phyloP scores from a whole-genome alignment of 345 rosid genomes.

The Sisymbrium irio region DNA sequence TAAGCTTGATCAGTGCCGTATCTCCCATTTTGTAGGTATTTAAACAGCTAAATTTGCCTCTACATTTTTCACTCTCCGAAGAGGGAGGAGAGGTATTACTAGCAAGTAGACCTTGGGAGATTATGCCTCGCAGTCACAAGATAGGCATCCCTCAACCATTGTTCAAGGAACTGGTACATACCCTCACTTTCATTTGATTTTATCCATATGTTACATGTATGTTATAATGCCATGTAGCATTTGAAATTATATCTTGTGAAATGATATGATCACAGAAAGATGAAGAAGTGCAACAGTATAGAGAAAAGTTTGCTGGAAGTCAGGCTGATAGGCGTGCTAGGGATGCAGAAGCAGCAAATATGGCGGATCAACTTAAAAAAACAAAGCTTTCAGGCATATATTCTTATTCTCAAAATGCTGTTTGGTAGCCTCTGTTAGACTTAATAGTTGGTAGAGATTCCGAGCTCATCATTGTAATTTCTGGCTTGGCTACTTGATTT shows the following conservation, averaged over 20 bases:
- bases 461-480: too few species aligned
- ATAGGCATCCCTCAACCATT: slow-evolving; percentile 73
- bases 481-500: not conserved
- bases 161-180: slow-evolving; percentile 71
- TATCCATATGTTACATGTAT: not conserved
- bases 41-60: slow-evolving; percentile 80
- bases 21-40: slow-evolving; percentile 52
- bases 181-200: slow-evolving; percentile 11
- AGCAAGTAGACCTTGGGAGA: slow-evolving; percentile 78
- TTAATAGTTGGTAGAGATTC: too few species aligned
- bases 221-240: not conserved
- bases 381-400: slow-evolving; percentile 60
- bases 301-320: slow-evolving; percentile 80
- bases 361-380: slow-evolving; percentile 56
- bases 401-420: too few species aligned
- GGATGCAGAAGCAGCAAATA: slow-evolving; percentile 50
- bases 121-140: slow-evolving; percentile 66
- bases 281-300: slow-evolving; percentile 59
- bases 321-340: slow-evolving; percentile 72
- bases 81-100: slow-evolving; percentile 61
- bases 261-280: slow-evolving; percentile 44
- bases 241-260: not conserved
- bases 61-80: slow-evolving; percentile 60
- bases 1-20: not conserved
- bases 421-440: too few species aligned